Base-by-base conservation (phyloP, 1,139 yeast species). In the Yamadazyma atmosphaerica region DNA sequence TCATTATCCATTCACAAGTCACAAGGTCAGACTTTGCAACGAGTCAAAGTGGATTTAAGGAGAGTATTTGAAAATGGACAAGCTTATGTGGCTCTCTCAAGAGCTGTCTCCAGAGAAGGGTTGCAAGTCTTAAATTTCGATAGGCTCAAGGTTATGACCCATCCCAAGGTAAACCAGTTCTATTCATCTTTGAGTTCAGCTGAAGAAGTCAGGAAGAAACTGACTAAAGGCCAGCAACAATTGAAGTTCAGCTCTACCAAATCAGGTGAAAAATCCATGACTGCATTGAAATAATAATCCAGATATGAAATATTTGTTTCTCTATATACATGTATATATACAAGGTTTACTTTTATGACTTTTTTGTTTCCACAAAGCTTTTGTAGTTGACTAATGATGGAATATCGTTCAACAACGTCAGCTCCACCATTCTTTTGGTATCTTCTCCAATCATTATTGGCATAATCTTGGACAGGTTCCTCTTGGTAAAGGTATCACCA, bases 1-100 rank as follows among this genome's bases (percentile, higher is more conserved):
- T 90, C 98, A 0, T 63, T 92, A 31, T 88, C 97, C 0, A 90
- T 92, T 36, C 99, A 92, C 58, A 92, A 92, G 61, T 83, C 97
- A 0, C 98, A 92, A 58, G 98, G 98, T 2, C 98, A 94, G 58
- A 90, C 98, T 0, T 65, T 92, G 35, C 84, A 85, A 2, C 77
- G 79, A 47, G 96, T 88, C 2, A 79, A 79, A 50, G 96, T 92
- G 4, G 96, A 94, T 58, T 68, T 92, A 44, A 69, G 74, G 27
- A 70, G 73, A 42, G 82, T 86, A 0, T 92, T 92, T 61, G 98
- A 90, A 55, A 84, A 81, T 45, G 98, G 98, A 0, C 98, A 92
- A 59, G 95, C 96, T 0, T 92, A 92, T 58, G 97, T 90, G 22
- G 97, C 97, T 0, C 67, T 90, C 26, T 85, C 95, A 1, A 74